Evolutionary conservation across 352 stramenopile species (phyloP), one percentile per base, ranked within the genome.

Genomic region (Pythium myriotylum): DNA sequence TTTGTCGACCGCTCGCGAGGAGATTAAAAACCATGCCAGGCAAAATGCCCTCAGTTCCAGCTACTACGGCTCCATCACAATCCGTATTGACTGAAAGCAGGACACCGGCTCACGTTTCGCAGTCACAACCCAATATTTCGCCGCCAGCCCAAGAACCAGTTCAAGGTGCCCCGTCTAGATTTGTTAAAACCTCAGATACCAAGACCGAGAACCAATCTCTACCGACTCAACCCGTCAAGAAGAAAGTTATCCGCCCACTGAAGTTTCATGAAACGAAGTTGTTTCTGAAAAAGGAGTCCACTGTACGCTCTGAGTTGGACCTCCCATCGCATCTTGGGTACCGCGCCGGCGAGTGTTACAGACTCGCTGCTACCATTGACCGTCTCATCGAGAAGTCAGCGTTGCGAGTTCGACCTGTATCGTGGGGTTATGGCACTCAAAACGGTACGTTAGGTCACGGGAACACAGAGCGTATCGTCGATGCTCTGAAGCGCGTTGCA

Each of bases 401-500:
- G 3, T 53, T 71, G 12, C 48, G 66, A 27, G 69, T 72, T 10
- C 59, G 67, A 22, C 65, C 77, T 19, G 57, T 89, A 22, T 73
- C 73, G 0, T 91, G 81, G 81, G 81, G 79, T 1, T 91, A 89
- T 23, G 76, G 77, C 1, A 65, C 52, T 16, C 74, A 47, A 9
- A 76, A 91, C 43, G 81, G 81, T 1, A 65, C 79, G 0, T 40
- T 86, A 16, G 79, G 68, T 3, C 74, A 81, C 35, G 57, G 70
- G 32, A 72, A 68, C 22, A 78, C 73, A 23, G 55, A 66, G 19
- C 24, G 51, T 1, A 27, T 67, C 1, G 67, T 59, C 9, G 13
- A 39, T 2, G 33, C 58, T 26, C 66, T 81, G 37, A 84, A 81
- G 49, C 23, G 39, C 6, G 40, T 89, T 20, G 49, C 72, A 17